These are phyloP conservation scores for Soucietia sequanensis DNA, from an alignment of 805 yeast genomes.

Conservation along the genomic window DNA sequence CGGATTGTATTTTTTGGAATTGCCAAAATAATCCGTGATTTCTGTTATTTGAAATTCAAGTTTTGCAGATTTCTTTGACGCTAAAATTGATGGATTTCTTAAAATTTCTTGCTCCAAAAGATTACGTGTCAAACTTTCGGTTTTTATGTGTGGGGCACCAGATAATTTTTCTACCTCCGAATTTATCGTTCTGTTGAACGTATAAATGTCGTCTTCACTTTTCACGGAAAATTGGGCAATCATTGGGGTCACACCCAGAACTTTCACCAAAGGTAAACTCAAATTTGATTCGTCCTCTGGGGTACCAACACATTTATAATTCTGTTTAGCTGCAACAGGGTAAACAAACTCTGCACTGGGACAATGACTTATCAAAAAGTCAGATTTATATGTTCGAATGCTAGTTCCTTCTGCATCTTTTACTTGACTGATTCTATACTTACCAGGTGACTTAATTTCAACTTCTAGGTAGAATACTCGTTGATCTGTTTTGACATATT, in stretches of 20 bases:
- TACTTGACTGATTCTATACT: conserved; percentile 69
- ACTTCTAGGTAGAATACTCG: conserved; percentile 59
- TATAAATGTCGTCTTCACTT: conserved; percentile 21
- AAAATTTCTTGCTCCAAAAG: conserved; percentile 34
- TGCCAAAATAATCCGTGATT: conserved; percentile 34
- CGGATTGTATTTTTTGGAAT: conserved; percentile 32
- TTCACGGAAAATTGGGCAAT: conserved; percentile 23
- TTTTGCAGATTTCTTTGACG: conserved; percentile 15
- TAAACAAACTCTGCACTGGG: conserved; percentile 63
- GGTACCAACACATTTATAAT: conserved; percentile 54
- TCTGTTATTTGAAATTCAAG: conserved; percentile 35
- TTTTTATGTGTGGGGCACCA: conserved; percentile 2
- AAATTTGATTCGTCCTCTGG: conserved; percentile 44
- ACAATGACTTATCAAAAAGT: conserved; percentile 68
- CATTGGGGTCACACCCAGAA: conserved; percentile 75
- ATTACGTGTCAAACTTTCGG: conserved; percentile 27
- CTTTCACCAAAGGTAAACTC: conserved; percentile 46
- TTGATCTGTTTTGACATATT: conserved; percentile 27
- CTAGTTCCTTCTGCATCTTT: conserved; percentile 61
- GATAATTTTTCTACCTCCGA: conserved; percentile 14
- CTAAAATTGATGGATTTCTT: conserved; percentile 22
- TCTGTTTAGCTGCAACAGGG: conserved; percentile 21
- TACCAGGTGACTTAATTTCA: conserved; percentile 69
- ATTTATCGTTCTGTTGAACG: conserved; percentile 21
- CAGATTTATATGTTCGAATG: conserved; percentile 59